Conservation (phyloP, 371 early-diverging fungal species). For the Mucor mucedo region DNA sequence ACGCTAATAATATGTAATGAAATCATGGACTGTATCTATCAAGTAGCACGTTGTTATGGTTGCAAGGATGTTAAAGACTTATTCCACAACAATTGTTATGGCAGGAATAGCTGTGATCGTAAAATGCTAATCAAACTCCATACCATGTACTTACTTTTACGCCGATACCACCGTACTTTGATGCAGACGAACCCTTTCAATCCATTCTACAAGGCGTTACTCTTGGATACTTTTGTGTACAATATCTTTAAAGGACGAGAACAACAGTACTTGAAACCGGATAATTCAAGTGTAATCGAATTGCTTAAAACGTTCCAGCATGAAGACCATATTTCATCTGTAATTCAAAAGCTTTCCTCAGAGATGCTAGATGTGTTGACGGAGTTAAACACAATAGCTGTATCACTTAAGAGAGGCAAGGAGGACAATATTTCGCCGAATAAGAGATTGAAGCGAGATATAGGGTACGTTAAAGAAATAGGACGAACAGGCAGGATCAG, state of each 20-base stretch:
- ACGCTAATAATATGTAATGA: background rate
- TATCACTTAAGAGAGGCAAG: too few relatives aligned
- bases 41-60: conserved; percentile 1
- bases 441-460: too few relatives aligned
- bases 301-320: too few relatives aligned
- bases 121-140: background rate
- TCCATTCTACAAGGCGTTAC: background rate
- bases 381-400: too few relatives aligned
- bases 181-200: background rate
- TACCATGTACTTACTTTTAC: background rate
- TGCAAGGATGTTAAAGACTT: background rate
- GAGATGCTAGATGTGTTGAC: too few relatives aligned
- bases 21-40: background rate
- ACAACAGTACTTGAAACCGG: background rate
- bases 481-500: too few relatives aligned
- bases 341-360: too few relatives aligned
- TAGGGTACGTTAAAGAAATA: too few relatives aligned
- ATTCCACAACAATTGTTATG: background rate
- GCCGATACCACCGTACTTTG: background rate
- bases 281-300: background rate
- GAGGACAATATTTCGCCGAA: too few relatives aligned
- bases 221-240: background rate
- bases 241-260: background rate
- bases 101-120: background rate
- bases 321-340: background rate